phyloP scores from a whole-genome alignment of 2,329 filamentous ascomycete genomes.

The Sclerotinia borealis region DNA sequence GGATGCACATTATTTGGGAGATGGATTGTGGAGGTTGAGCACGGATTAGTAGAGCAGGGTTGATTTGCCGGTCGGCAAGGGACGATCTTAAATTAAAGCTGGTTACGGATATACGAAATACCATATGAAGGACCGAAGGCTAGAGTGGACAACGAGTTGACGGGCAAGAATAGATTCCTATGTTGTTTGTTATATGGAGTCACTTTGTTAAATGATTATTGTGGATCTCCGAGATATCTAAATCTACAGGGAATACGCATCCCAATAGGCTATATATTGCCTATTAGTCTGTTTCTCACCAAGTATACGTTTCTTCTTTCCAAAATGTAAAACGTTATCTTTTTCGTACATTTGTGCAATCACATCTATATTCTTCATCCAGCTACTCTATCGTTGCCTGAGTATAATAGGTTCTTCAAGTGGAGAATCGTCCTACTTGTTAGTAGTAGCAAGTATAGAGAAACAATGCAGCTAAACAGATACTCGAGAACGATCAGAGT shows the following conservation, averaged over 20 bases:
- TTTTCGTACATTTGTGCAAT: too few relatives aligned
- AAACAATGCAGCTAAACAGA: too few relatives aligned
- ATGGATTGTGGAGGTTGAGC: conserved; percentile 72
- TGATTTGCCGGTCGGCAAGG: background rate
- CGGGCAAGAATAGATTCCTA: background rate
- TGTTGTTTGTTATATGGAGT: background rate
- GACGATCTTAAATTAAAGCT: background rate
- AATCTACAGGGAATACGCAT: background rate
- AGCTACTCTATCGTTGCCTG: too few relatives aligned
- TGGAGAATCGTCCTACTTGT: too few relatives aligned
- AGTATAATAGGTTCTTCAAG: too few relatives aligned
- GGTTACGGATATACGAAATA: background rate
- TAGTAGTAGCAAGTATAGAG: too few relatives aligned
- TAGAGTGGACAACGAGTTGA: background rate
- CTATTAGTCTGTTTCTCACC: background rate
- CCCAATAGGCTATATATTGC: background rate
- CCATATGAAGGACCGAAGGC: background rate
- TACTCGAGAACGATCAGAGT: too few relatives aligned
- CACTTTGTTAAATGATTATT: background rate
- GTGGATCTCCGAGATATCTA: background rate
- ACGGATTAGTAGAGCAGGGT: conserved; percentile 21
- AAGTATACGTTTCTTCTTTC: background rate
- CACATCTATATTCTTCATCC: too few relatives aligned
- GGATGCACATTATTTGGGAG: conserved; percentile 86
- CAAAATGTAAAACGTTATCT: too few relatives aligned